A percentile compares a stretch with the other conserved stretches of the same genome.
These are phyloP conservation scores for Urostyla sp. DNA, from an alignment of 73 alveolate genomes.

Conservation along the genomic window DNA sequence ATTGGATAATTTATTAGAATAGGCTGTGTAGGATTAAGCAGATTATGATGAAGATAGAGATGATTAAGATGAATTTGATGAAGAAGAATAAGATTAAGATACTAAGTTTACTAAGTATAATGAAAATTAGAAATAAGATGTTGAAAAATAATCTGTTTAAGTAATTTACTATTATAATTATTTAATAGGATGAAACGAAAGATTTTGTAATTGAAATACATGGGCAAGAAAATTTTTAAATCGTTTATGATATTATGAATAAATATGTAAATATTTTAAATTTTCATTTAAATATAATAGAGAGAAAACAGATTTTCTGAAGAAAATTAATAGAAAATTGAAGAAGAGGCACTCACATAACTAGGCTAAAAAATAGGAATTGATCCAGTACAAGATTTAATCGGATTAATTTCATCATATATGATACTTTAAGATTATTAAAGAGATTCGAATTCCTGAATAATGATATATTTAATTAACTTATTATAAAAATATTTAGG, in stretches of 20 bases:
- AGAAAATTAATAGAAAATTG: background rate
- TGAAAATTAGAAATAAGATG: background rate
- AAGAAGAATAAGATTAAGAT: background rate
- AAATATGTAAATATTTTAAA: constrained; percentile 7
- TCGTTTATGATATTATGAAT: constrained; percentile 30
- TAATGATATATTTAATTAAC: too few species aligned
- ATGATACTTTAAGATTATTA: too few species aligned
- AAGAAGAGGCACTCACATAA: background rate
- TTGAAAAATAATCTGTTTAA: background rate
- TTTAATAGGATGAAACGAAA: constrained; percentile 20
- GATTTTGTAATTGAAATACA: constrained; percentile 23
- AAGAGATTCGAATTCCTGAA: too few species aligned
- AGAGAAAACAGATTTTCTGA: constrained; percentile 35
- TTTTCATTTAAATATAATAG: background rate
- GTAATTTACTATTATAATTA: background rate
- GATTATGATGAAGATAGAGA: constrained; percentile 44
- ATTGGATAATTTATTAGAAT: background rate
- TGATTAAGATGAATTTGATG: constrained; percentile 17
- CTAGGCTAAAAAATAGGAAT: background rate
- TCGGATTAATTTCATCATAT: background rate
- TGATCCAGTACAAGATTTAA: background rate
- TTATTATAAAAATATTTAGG: too few species aligned
- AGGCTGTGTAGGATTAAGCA: constrained; percentile 9
- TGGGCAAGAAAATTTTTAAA: constrained; percentile 17
- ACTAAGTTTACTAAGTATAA: background rate